Evolutionary conservation across 441 rosid species (phyloP).

Genomic region (Sinapis alba): DNA sequence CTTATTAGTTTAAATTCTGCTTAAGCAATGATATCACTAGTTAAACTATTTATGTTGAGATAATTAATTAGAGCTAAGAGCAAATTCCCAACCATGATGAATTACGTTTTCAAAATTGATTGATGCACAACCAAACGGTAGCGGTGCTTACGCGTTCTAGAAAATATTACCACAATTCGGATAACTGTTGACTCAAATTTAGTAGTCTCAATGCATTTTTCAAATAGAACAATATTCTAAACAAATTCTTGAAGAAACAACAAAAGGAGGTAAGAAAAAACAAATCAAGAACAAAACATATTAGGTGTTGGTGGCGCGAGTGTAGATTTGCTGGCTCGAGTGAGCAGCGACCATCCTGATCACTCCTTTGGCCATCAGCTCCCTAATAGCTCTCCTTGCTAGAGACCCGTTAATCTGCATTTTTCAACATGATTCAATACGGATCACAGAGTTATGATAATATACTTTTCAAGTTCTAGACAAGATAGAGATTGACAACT

Average conservation of each 20-base stretch:
- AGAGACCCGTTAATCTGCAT: constrained; percentile 54
- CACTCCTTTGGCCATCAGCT: constrained; percentile 60
- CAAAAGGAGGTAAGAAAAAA: neutral
- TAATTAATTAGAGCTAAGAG: neutral
- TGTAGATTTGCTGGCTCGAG: constrained; percentile 62
- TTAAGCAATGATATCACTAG: neutral
- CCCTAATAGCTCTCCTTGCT: constrained; percentile 58
- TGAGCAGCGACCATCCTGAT: constrained; percentile 61
- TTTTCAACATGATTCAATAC: neutral
- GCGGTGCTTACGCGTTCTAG: neutral
- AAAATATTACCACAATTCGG: neutral
- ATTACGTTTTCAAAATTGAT: neutral
- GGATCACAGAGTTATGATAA: neutral
- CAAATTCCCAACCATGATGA: neutral
- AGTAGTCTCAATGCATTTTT: neutral
- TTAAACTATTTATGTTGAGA: neutral
- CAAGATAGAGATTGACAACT: neutral
- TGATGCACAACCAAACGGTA: neutral
- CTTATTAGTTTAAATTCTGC: neutral
- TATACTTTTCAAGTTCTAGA: neutral
- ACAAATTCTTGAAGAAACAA: neutral
- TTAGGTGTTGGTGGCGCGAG: constrained; percentile 52
- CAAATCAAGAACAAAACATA: constrained; percentile 1
- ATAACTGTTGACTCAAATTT: neutral
- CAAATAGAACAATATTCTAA: constrained; percentile 16